phyloP scores from a whole-genome alignment of 1,284 basidiomycete species.

The Phellopilus nigrolimitatus region DNA sequence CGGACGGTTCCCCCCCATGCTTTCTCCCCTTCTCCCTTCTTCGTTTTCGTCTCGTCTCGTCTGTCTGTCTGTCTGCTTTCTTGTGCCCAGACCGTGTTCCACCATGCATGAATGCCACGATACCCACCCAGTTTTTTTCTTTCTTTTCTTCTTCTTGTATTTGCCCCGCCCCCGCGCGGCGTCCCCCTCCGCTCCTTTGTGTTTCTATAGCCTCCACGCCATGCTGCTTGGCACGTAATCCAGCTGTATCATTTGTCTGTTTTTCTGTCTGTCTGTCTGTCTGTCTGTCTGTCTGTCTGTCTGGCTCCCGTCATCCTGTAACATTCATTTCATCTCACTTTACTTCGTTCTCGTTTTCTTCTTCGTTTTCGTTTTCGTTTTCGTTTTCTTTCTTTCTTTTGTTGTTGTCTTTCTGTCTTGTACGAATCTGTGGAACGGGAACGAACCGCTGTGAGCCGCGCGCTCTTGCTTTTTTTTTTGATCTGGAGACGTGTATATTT shows the following conservation, averaged over 20 bases:
- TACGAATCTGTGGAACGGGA: too few relatives aligned
- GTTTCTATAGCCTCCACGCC: constrained; percentile 4
- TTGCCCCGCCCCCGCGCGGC: background rate
- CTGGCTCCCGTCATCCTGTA: too few relatives aligned
- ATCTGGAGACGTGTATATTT: too few relatives aligned
- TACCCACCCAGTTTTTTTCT: background rate
- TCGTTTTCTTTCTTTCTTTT: background rate
- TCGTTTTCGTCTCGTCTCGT: background rate
- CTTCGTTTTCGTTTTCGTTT: background rate
- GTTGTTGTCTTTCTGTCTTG: background rate
- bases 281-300: too few relatives aligned
- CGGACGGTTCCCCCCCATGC: constrained; percentile 1
- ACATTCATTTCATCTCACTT: too few relatives aligned
- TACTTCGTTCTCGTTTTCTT: too few relatives aligned
- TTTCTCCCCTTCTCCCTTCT: background rate
- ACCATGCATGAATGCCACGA: constrained; percentile 1
- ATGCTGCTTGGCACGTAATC: background rate
- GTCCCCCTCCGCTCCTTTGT: background rate
- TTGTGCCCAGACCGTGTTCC: background rate
- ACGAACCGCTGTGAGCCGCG: too few relatives aligned
- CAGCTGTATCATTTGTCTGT: constrained; percentile 5
- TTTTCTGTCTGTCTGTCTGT: background rate
- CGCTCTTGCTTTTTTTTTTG: too few relatives aligned
- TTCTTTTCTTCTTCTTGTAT: background rate
- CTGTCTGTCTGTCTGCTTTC: background rate